Percentiles rank a stretch among this genome's conserved stretches.
Evolutionary conservation across 139 green algal genomes (phyloP).

Genomic region (Mesotaenium endlicherianum): DNA sequence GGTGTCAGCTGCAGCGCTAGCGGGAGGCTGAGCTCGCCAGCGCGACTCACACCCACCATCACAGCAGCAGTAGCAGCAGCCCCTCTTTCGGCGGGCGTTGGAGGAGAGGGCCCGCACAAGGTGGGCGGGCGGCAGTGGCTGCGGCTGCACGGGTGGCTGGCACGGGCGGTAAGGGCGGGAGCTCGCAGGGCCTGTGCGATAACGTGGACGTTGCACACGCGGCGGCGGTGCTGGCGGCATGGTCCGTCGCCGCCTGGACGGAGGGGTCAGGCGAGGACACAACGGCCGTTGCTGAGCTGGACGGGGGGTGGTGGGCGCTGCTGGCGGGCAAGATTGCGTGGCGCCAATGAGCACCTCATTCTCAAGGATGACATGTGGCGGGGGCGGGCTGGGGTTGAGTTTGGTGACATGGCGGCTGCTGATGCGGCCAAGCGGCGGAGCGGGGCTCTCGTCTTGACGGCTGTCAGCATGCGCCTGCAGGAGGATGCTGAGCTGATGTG

Average conservation of each 20-base stretch:
- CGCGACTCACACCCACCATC: too few relatives aligned
- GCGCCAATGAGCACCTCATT: not conserved
- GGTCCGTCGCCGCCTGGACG: slow-evolving; percentile 3
- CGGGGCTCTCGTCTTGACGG: not conserved
- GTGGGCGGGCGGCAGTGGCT: too few relatives aligned
- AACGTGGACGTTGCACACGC: not conserved
- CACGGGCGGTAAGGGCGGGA: not conserved
- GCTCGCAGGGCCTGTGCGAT: not conserved
- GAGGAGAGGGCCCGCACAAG: not conserved
- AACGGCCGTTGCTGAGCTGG: not conserved
- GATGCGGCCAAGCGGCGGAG: too few relatives aligned
- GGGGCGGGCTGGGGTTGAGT: not conserved
- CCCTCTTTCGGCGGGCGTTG: not conserved
- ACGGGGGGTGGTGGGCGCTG: not conserved
- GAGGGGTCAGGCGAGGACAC: not conserved
- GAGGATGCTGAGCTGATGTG: not conserved
- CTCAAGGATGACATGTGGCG: not conserved
- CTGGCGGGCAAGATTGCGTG: not conserved
- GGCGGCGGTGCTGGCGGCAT: slow-evolving; percentile 9
- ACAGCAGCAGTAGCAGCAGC: too few relatives aligned
- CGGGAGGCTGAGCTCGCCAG: too few relatives aligned
- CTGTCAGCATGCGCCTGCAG: not conserved
- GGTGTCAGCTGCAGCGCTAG: too few relatives aligned
- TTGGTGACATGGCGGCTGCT: too few relatives aligned
- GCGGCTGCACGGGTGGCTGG: too few relatives aligned